These are phyloP conservation scores for Sindora glabra DNA, from an alignment of 306 rosid species.

Conservation along the genomic window DNA sequence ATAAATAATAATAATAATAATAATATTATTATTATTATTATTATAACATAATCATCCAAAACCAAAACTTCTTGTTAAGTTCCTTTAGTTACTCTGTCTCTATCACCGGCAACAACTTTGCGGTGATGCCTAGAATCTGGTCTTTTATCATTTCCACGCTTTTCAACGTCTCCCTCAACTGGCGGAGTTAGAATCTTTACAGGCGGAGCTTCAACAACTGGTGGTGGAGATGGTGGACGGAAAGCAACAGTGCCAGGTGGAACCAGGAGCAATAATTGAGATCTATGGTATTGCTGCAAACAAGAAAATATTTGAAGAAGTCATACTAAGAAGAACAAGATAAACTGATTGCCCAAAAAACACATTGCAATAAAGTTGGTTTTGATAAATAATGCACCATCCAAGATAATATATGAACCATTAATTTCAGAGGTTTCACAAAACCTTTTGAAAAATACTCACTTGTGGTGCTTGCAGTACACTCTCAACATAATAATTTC, in stretches of 20 bases:
- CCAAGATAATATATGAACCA: too few relatives aligned
- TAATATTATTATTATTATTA: too few relatives aligned
- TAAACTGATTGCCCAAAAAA: background rate
- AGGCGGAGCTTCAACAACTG: slow-evolving; percentile 15
- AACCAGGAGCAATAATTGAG: slow-evolving; percentile 35
- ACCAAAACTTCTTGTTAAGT: slow-evolving; percentile 45
- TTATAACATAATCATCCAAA: slow-evolving; percentile 21
- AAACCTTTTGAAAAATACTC: too few relatives aligned
- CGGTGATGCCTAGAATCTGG: slow-evolving; percentile 77
- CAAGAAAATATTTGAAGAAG: background rate
- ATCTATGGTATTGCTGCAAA: slow-evolving; percentile 80
- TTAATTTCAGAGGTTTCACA: background rate
- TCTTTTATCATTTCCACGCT: slow-evolving; percentile 59
- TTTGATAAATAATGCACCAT: background rate
- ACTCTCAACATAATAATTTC: too few relatives aligned
- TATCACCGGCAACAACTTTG: slow-evolving; percentile 48
- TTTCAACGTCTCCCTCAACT: slow-evolving; percentile 31
- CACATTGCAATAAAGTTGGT: background rate
- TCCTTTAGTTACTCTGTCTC: slow-evolving; percentile 27
- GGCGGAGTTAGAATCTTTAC: slow-evolving; percentile 24
- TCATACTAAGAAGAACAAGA: background rate
- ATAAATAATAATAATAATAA: too few relatives aligned
- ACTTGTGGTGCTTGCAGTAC: background rate
- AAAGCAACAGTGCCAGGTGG: slow-evolving; percentile 28
- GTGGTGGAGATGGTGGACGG: slow-evolving; percentile 40